Evolutionary conservation across 202 grass and related monocot genomes (phyloP), one percentile per base, ranked within the genome.

Genomic region (Hordeum pubiflorum): DNA sequence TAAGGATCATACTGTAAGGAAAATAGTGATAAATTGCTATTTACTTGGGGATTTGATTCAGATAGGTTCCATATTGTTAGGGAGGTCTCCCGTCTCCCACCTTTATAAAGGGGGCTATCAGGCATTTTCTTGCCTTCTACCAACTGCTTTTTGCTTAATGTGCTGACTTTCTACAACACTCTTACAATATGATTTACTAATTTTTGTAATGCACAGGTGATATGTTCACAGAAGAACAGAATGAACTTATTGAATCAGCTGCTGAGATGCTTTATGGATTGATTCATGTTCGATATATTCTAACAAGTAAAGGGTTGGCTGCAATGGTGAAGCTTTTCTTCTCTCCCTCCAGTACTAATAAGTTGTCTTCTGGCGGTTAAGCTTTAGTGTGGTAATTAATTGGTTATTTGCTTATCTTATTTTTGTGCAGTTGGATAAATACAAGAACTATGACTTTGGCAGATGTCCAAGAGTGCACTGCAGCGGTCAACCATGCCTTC

Each of bases 211-310:
- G 27, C 55, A 63, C 81, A 93, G 91, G 92, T 38, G 92, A 94
- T 77, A 91, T 91, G 87, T 84, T 92, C 24, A 94, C 89, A 14
- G 92, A 91, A 64, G 92, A 94, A 61, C 92, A 94, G 80, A 94
- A 92, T 81, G 92, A 94, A 81, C 81, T 94, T 72, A 83, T 94
- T 81, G 92, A 94, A 84, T 94, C 92, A 74, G 89, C 92, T 75
- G 92, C 92, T 10, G 92, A 94, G 84, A 94, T 94, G 92, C 84
- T 94, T 27, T 94, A 91, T 75, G 89, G 92, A 62, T 83, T 94
- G 79, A 94, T 94, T 85, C 89, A 94, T 89, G 84, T 87, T 74
- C 75, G 87, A 31, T 94, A 94, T 81, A 89, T 94, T 82, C 82
- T 91, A 67, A 91, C 89, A 38, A 89, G 87, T 77, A 85, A 87